Base-by-base conservation (phyloP, 1,284 basidiomycete genomes). In the Bjerkandera adusta region DNA sequence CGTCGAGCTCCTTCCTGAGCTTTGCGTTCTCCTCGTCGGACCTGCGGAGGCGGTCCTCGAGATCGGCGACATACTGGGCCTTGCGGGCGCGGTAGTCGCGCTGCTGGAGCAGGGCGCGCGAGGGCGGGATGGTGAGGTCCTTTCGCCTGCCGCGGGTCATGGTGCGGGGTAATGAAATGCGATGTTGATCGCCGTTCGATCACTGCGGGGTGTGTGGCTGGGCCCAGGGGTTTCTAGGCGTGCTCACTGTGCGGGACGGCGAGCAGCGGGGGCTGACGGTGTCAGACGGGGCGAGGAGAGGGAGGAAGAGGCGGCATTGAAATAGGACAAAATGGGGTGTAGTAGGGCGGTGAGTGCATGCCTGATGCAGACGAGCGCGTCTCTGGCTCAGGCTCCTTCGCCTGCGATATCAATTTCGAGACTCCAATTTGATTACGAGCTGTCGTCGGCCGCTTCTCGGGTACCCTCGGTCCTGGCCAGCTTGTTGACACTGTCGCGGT, bases 81-180 rank as follows among this genome's bases (percentile, higher is more conserved):
- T 77, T 78, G 39, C 81, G 70, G 10, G 80, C 81, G 33, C 81
- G 75, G 58, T 83, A 84, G 59, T 81, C 79, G 8, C 81, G 71
- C 58, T 84, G 81, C 52, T 80, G 74, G 44, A 79, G 69, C 41
- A 69, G 60, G 16, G 67, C 56, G 39, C 67, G 62, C 20, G 66
- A 66, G 42, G 34, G 78, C 60, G 53, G 79, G 67, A 61, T 77
- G 71, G 51, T 76, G 37, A 74, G 64, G 63, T 84, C 80, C 64
- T 81, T 83, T 64, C 80, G 77, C 54, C 81, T 74, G 36, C 81
- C 81, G 63, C 81, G 70, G 46, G 79, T 76, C 81, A 84, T 83
- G 39, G 45, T 47, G 29, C 41, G 41, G 41, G 41, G 41, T 42
- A 29, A 26, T 26, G 25, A 24, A 27, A 41, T 29, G 35, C 41